Percentiles rank a stretch among this genome's conserved stretches.
Conservation (phyloP, 345 rosid genomes). For the thale cress (Arabidopsis thaliana) region TAIR10.1 NC_003076.8:16127001-16127500, state of each 20-base stretch:
- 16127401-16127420: not conserved
- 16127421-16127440: not conserved
- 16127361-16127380: not conserved
- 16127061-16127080: too few species aligned
- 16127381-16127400: not conserved
- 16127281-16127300: not conserved
- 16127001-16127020: too few species aligned
- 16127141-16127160: too few species aligned
- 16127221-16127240: not conserved
- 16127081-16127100: too few species aligned
- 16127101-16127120: too few species aligned
- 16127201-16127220: not conserved
- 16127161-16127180: not conserved
- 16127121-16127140: too few species aligned
- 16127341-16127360: not conserved
- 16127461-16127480: not conserved
- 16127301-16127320: not conserved
- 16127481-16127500: not conserved
- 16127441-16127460: not conserved
- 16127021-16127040: too few species aligned
- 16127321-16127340: not conserved
- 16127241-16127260: not conserved
- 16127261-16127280: not conserved
- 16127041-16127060: too few species aligned
- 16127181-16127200: not conserved